Conservation (phyloP, 2,329 filamentous ascomycete genomes). For the Paracorniculantispora psalliotae region DNA sequence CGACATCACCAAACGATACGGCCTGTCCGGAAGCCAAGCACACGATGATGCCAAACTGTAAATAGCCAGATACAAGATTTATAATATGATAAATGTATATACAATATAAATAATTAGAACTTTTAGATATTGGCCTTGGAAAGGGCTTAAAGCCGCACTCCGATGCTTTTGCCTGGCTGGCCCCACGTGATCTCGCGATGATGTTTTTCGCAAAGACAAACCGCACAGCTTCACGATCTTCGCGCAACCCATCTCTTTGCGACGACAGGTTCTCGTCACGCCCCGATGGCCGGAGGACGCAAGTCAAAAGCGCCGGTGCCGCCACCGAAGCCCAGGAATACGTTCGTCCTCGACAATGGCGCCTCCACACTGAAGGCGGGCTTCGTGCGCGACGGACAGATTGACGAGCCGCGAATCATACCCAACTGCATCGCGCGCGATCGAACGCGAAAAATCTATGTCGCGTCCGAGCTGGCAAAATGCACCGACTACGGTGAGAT, state of each 20-base stretch:
- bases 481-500: slow-evolving; percentile 89
- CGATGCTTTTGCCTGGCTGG: too few relatives aligned
- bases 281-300: slow-evolving; percentile 39
- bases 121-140: too few relatives aligned
- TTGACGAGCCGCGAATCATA: slow-evolving; percentile 61
- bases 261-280: neutral
- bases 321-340: slow-evolving; percentile 54
- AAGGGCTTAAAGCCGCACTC: too few relatives aligned
- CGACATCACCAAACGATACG: slow-evolving; percentile 23
- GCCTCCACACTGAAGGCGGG: slow-evolving; percentile 89
- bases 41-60: neutral
- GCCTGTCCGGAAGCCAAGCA: neutral
- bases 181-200: slow-evolving; percentile 2
- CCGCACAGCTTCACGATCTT: neutral
- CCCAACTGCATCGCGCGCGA: slow-evolving; percentile 87
- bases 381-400: slow-evolving; percentile 49
- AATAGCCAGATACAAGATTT: neutral
- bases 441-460: slow-evolving; percentile 71
- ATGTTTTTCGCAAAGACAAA: neutral
- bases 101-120: neutral
- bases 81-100: neutral
- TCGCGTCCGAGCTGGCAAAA: slow-evolving; percentile 70
- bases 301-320: slow-evolving; percentile 47
- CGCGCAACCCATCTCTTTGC: neutral
- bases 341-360: slow-evolving; percentile 90